These are phyloP conservation scores for Kurtzmaniella fragi DNA, from an alignment of 805 yeast species.

Conservation along the genomic window DNA sequence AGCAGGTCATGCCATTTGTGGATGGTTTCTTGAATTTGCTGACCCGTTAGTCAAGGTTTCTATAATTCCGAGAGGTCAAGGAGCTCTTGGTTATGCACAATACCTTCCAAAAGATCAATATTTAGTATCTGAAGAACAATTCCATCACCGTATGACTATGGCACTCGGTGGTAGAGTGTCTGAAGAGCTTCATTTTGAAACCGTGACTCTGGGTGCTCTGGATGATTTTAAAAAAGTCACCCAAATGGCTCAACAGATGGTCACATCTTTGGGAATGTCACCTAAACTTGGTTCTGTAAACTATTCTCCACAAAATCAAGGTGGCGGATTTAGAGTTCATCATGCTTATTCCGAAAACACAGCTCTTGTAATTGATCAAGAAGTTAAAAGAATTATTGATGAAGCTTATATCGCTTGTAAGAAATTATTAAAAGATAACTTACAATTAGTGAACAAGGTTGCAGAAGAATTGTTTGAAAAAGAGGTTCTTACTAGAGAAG, in stretches of 20 bases:
- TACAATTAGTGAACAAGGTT: conserved; percentile 58
- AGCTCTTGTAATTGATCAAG: conserved; percentile 60
- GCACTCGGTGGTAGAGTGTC: conserved; percentile 89
- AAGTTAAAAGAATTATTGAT: conserved; percentile 60
- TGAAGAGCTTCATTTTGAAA: conserved; percentile 81
- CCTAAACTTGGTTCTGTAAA: conserved; percentile 64
- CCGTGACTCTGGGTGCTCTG: conserved; percentile 88
- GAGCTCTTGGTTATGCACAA: conserved; percentile 95
- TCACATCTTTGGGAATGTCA: conserved; percentile 85
- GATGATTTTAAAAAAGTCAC: conserved; percentile 93
- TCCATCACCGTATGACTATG: conserved; percentile 86
- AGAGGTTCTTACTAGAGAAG: conserved; percentile 79
- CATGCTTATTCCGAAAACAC: conserved; percentile 72
- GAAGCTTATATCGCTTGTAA: conserved; percentile 62
- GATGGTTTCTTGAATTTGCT: conserved; percentile 85
- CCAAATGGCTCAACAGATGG: conserved; percentile 85
- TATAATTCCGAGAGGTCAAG: conserved; percentile 90
- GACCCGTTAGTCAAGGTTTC: conserved; percentile 92
- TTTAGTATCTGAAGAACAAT: conserved; percentile 69
- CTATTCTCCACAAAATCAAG: conserved; percentile 44
- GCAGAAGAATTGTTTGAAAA: conserved; percentile 68
- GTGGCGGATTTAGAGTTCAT: conserved; percentile 48
- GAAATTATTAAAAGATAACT: conserved; percentile 51
- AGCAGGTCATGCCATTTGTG: conserved; percentile 96
- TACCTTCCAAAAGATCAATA: conserved; percentile 88